A percentile compares a stretch with the other conserved stretches of the same genome.
Conservation (phyloP, 768 basidiomycete genomes). For the Phylloporus scabripes region DNA sequence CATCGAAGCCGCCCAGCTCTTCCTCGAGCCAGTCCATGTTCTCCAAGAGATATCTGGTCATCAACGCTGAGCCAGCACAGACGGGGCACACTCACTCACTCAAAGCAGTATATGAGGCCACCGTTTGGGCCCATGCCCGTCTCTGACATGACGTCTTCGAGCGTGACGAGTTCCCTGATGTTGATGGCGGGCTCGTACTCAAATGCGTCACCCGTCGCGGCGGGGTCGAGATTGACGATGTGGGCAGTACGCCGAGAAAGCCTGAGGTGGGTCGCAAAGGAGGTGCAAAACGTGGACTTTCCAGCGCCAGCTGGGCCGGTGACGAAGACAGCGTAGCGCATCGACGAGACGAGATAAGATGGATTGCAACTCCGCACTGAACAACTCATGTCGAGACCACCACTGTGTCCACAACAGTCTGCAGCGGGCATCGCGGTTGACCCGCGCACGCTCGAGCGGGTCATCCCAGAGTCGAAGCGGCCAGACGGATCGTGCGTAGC, state of each 20-base stretch:
- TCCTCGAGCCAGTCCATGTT: slow-evolving; percentile 99
- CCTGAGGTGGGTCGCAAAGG: slow-evolving; percentile 85
- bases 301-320: slow-evolving; percentile 98
- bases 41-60: slow-evolving; percentile 80
- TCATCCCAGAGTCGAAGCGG: slow-evolving; percentile 79
- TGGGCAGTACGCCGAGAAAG: slow-evolving; percentile 79
- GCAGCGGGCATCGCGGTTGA: slow-evolving; percentile 79
- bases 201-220: slow-evolving; percentile 79
- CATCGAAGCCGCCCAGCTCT: slow-evolving; percentile 88
- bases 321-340: slow-evolving; percentile 86
- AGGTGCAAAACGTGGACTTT: slow-evolving; percentile 89
- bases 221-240: slow-evolving; percentile 96
- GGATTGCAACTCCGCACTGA: slow-evolving; percentile 29
- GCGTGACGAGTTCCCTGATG: slow-evolving; percentile 85
- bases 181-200: slow-evolving; percentile 92
- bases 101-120: slow-evolving; percentile 96
- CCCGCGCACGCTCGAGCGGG: slow-evolving; percentile 79
- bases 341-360: slow-evolving; percentile 27
- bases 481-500: slow-evolving; percentile 73
- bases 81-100: slow-evolving; percentile 69
- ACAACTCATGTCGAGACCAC: slow-evolving; percentile 63
- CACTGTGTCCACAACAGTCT: slow-evolving; percentile 65
- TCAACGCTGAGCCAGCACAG: not conserved
- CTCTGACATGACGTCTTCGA: slow-evolving; percentile 96
- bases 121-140: slow-evolving; percentile 95